Evolutionary conservation across 495 filamentous ascomycete species (phyloP).

Genomic region (Xanthoparmelia taractica): DNA sequence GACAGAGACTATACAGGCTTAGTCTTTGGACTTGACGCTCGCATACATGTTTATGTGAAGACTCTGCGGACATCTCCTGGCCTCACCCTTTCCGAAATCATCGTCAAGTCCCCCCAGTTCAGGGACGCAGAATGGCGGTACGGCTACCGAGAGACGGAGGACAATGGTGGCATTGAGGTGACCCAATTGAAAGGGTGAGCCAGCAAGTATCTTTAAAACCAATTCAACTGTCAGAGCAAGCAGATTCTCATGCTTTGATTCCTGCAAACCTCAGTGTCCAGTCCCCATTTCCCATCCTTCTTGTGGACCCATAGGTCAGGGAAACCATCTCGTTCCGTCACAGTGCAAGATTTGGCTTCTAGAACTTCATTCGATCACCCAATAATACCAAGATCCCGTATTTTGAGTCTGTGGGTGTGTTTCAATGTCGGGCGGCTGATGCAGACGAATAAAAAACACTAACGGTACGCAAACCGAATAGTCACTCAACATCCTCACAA

Average conservation of each 20-base stretch:
- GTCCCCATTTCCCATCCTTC: background rate
- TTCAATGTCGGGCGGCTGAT: background rate
- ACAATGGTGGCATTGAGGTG: conserved; percentile 69
- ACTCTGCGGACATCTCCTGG: conserved; percentile 48
- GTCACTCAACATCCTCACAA: conserved; percentile 26
- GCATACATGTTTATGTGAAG: conserved; percentile 79
- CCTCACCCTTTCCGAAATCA: conserved; percentile 56
- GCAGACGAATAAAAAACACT: conserved; percentile 5
- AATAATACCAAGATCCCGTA: background rate
- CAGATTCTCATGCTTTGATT: background rate
- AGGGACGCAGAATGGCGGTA: conserved; percentile 79
- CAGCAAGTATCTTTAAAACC: background rate
- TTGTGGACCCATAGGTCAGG: background rate
- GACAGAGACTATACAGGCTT: conserved; percentile 81
- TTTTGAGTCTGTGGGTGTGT: background rate
- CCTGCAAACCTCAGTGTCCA: background rate
- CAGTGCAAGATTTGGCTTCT: background rate
- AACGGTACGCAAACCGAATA: conserved; percentile 29
- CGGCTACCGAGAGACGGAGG: conserved; percentile 55
- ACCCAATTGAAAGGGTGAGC: conserved; percentile 72
- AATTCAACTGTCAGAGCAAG: background rate
- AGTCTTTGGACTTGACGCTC: conserved; percentile 88
- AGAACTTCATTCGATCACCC: background rate
- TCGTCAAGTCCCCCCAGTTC: conserved; percentile 90
- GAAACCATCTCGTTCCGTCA: background rate